Evolutionary conservation across 2,329 filamentous ascomycete species (phyloP), one percentile per base, ranked within the genome.

Genomic region (Colletotrichum tropicicola): DNA sequence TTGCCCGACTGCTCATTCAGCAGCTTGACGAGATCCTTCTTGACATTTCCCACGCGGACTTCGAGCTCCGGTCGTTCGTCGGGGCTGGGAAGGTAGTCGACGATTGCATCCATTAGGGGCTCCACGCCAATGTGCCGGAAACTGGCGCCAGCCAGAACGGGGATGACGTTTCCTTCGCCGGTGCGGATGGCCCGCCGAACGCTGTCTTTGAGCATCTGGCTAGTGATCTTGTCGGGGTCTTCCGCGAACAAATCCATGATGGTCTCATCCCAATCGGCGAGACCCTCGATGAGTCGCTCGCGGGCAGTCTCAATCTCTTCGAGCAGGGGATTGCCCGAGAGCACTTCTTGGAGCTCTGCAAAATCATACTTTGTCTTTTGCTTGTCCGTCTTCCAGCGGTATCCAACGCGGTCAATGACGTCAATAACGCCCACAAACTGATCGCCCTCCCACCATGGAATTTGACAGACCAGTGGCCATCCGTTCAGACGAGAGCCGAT

Each of bases 81-180:
- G 0, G 96, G 96, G 68, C 89, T 92, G 0, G 96, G 96, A 3
- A 98, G 83, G 47, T 98, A 90, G 73, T 98, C 92, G 8, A 93
- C 88, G 12, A 98, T 89, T 37, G 93, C 93, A 75, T 98, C 94
- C 56, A 98, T 86, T 21, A 99, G 83, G 27, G 94, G 93, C 75
- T 98, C 93, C 4, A 98, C 94, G 7, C 96, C 96, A 67, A 98
- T 93, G 69, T 98, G 97, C 43, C 92, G 89, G 77, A 98, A 94
- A 76, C 94, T 98, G 5, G 95, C 94, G 3, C 95, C 95, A 1
- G 93, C 93, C 77, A 97, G 97, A 0, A 98, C 86, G 1, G 95
- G 95, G 44, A 96, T 91, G 17, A 97, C 82, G n/a, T 80, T 82
- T 53, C 92, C 93, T 9, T 91, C 85, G 1, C 89, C 87, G 48